Evolutionary conservation across 2,329 filamentous ascomycete genomes (phyloP), one percentile per base, ranked within the genome.

Genomic region (Fusarium fujikuroi): DNA sequence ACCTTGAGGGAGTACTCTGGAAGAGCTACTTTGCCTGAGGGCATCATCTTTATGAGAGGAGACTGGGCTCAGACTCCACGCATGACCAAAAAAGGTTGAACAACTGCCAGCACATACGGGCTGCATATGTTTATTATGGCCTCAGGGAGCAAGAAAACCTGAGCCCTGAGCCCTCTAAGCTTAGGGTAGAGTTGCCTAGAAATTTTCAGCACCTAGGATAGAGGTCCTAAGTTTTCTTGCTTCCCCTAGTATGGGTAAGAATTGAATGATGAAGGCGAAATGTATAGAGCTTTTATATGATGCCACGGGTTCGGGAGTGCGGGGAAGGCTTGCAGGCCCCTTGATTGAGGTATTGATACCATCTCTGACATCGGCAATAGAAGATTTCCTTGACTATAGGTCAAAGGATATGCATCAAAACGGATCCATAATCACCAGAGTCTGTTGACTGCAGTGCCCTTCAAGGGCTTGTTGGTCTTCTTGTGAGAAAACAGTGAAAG

Each of bases 1-100:
- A 98, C 80, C 83, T 99, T 66, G 95, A 98, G 78, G 96, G 96
- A 59, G 97, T 99, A 53, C 86, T 99, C 59, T 99, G 96, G 96
- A 99, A 99, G 91, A 98, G 95, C 82, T 99, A 99, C 81, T 99
- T 99, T 85, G 97, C 95, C 44, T 97, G 85, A 74, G 23, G 37
- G 81, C 50, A 47, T 32, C n/a, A 42, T 34, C 23, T 47, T 21
- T 21, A 28, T 23, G 9, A 40, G 28, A 58, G 47, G 58, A 42
- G 39, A 53, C 43, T 63, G 70, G 63, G 62, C 56, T 62, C 59
- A 37, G 42, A 61, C 52, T 50, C 23, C 18, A 28, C 28, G 28
- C 12, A 40, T 19, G 30, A 50, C 42, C 32, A 54, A 53, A 47
- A 37, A 21, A 36, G 16, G 21, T 34, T 57, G 42, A 40, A 42